phyloP scores from a whole-genome alignment of 306 rosid species.

The Medicago lupulina region DNA sequence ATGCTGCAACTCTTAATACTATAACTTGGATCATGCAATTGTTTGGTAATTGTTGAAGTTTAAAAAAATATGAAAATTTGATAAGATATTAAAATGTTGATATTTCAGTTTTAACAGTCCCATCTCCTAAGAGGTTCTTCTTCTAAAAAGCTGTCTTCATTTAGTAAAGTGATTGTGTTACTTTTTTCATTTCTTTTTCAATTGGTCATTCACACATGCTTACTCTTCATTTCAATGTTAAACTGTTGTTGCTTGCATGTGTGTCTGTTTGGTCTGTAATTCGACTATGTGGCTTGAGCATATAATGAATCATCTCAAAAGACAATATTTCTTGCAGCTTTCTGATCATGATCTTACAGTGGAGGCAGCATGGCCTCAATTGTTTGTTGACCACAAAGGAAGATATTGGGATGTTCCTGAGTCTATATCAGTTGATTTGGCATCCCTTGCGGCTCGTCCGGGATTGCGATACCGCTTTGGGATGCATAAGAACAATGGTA shows the following conservation, averaged over 20 bases:
- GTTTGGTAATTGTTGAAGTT: no score
- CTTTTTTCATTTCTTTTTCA: not conserved
- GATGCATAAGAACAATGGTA: constrained; percentile 71
- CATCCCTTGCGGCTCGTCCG: constrained; percentile 61
- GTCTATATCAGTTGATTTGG: constrained; percentile 75
- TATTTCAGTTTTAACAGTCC: no score
- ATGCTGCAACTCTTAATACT: no score
- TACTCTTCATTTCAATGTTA: constrained; percentile 15
- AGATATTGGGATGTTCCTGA: constrained; percentile 88
- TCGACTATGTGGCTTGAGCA: not conserved
- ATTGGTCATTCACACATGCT: not conserved
- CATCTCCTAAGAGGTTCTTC: no score
- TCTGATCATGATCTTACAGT: constrained; percentile 73
- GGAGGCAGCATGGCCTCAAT: constrained; percentile 95
- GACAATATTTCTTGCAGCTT: constrained; percentile 59
- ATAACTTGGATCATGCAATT: no score
- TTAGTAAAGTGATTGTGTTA: not conserved
- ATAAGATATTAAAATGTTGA: no score
- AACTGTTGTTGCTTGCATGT: constrained; percentile 1
- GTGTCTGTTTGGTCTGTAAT: not conserved
- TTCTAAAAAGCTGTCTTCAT: no score
- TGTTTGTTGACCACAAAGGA: constrained; percentile 88
- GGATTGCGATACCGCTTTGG: constrained; percentile 86
- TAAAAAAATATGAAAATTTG: no score
- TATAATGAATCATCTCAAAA: constrained; percentile 35